Evolutionary conservation across 345 rosid species (phyloP).

Genomic region (Boechera stricta): DNA sequence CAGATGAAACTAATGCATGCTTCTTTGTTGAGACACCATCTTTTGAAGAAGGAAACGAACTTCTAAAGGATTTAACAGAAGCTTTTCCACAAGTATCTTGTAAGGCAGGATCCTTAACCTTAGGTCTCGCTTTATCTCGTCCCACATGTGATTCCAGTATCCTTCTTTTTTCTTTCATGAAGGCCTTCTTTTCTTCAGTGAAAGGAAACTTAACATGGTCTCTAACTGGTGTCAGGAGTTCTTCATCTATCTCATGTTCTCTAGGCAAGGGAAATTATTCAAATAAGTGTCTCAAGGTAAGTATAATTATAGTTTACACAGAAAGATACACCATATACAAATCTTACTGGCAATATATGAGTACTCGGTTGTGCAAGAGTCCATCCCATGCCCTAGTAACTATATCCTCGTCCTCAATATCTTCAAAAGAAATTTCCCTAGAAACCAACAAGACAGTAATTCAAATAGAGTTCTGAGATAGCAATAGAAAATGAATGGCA

Average conservation of each 20-base stretch:
- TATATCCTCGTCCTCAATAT: slow-evolving; percentile 53
- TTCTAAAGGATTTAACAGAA: slow-evolving; percentile 40
- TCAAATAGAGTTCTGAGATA: slow-evolving; percentile 7
- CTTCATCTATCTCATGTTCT: slow-evolving; percentile 71
- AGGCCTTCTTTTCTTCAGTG: slow-evolving; percentile 45
- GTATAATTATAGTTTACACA: slow-evolving; percentile 18
- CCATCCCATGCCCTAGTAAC: slow-evolving; percentile 79
- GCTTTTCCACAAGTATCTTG: slow-evolving; percentile 44
- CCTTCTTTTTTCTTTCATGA: slow-evolving; percentile 41
- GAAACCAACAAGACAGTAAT: slow-evolving; percentile 33
- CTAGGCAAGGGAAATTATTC: slow-evolving; percentile 49
- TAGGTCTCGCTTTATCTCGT: slow-evolving; percentile 44
- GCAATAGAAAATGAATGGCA: slow-evolving; percentile 19
- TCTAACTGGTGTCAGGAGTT: slow-evolving; percentile 76
- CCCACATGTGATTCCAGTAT: slow-evolving; percentile 44
- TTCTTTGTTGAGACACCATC: slow-evolving; percentile 50
- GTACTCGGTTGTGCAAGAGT: slow-evolving; percentile 70
- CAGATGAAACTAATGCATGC: slow-evolving; percentile 47
- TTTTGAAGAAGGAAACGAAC: slow-evolving; percentile 42
- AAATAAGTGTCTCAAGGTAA: slow-evolving; percentile 34
- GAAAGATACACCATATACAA: slow-evolving; percentile 7
- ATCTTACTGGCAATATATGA: slow-evolving; percentile 91
- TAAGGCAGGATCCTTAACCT: slow-evolving; percentile 43
- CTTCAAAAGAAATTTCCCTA: slow-evolving; percentile 72
- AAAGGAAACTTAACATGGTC: slow-evolving; percentile 76